A percentile compares a stretch with the other conserved stretches of the same genome.
phyloP scores from a whole-genome alignment of 108 stramenopile genomes.

The Skeletonema tropicum region DNA sequence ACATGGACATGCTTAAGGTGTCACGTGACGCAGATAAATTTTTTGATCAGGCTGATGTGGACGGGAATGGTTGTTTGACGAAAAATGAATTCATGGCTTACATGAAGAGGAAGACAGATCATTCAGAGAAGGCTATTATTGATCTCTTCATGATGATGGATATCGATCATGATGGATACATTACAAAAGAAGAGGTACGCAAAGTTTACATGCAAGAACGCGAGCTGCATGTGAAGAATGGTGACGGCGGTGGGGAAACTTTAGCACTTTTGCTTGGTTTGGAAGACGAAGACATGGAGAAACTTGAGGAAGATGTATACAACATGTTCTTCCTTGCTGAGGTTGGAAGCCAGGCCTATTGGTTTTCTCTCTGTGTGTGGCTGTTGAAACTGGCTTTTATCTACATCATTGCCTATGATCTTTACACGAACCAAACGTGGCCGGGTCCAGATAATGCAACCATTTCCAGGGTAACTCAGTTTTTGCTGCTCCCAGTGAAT shows the following conservation, averaged over 20 bases:
- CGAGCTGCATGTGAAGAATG: neutral
- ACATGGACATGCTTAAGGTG: neutral
- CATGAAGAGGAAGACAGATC: conserved; percentile 19
- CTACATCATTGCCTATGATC: conserved; percentile 43
- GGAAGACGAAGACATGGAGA: conserved; percentile 41
- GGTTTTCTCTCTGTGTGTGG: conserved; percentile 42
- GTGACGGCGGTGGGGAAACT: neutral
- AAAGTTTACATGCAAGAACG: conserved; percentile 16
- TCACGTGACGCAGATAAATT: conserved; percentile 16
- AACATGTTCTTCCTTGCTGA: conserved; percentile 54
- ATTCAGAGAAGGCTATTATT: conserved; percentile 14
- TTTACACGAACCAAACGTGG: conserved; percentile 6
- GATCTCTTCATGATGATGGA: conserved; percentile 22
- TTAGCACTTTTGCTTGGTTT: conserved; percentile 9
- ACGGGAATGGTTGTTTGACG: conserved; percentile 7
- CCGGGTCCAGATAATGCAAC: neutral
- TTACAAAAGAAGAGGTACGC: conserved; percentile 22
- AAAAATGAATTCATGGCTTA: conserved; percentile 18
- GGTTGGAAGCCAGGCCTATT: conserved; percentile 37
- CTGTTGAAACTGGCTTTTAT: conserved; percentile 45
- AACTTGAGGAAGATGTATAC: conserved; percentile 61
- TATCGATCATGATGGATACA: conserved; percentile 10
- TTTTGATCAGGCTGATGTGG: conserved; percentile 20
- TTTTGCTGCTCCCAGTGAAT: conserved; percentile 59
- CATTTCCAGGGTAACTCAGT: conserved; percentile 45